phyloP scores from a whole-genome alignment of 108 stramenopile genomes.

The Halocafeteria seosinensis region DNA sequence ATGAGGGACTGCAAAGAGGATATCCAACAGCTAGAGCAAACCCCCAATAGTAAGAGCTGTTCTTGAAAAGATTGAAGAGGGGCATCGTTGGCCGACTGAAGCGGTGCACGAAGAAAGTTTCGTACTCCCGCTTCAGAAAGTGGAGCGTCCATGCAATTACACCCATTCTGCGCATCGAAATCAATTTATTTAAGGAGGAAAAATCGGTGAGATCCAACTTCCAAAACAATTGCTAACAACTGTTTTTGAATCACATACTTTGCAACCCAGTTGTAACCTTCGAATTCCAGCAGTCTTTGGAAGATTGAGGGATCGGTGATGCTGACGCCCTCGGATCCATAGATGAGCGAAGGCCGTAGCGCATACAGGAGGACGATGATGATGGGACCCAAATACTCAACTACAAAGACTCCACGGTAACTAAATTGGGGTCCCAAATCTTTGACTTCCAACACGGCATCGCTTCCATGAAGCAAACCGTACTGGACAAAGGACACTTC shows the following conservation, averaged over 20 bases:
- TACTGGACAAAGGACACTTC: not conserved
- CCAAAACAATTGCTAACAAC: too few relatives aligned
- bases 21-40: slow-evolving; percentile 7
- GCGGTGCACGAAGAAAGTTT: slow-evolving; percentile 19
- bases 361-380: slow-evolving; percentile 7
- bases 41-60: slow-evolving; percentile 18
- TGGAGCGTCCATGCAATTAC: not conserved
- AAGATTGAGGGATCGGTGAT: too few relatives aligned
- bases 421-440: not conserved
- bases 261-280: not conserved
- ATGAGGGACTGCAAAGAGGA: not conserved
- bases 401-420: slow-evolving; percentile 12
- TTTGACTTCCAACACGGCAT: not conserved
- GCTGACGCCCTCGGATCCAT: not conserved
- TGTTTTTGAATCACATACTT: too few relatives aligned
- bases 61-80: slow-evolving; percentile 12
- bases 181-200: too few relatives aligned
- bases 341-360: slow-evolving; percentile 4
- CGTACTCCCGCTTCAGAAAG: slow-evolving; percentile 14
- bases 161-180: too few relatives aligned
- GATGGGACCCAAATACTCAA: slow-evolving; percentile 17
- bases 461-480: not conserved
- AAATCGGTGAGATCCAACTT: too few relatives aligned
- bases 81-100: slow-evolving; percentile 19
- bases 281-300: not conserved